Evolutionary conservation across 371 early-diverging fungal species (phyloP).

Genomic region (Furculomyces boomerangus): DNA sequence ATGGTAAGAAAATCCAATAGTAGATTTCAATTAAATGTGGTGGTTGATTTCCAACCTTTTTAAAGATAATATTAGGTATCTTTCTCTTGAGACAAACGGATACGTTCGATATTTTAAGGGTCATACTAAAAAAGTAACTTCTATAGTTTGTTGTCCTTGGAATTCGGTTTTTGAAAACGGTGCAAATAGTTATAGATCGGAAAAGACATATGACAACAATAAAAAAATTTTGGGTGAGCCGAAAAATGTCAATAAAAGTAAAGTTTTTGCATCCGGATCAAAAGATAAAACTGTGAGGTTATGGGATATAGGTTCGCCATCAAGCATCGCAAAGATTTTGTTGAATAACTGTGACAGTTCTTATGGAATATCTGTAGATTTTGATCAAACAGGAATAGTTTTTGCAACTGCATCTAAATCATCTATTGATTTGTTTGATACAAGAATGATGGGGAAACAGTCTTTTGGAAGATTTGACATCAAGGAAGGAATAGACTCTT

Average conservation of each 20-base stretch:
- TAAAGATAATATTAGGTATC: conserved; percentile 62
- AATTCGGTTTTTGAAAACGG: background rate
- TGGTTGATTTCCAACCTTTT: background rate
- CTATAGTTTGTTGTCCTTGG: conserved; percentile 7
- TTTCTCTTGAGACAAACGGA: conserved; percentile 82
- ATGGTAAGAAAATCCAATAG: too few species aligned
- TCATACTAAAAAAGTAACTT: conserved; percentile 35
- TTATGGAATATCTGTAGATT: conserved; percentile 35
- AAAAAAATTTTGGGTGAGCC: background rate
- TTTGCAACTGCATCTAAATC: conserved; percentile 48
- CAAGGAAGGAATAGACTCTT: background rate
- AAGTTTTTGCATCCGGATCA: conserved; percentile 14
- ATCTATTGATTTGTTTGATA: conserved; percentile 47
- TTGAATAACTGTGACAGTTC: conserved; percentile 15
- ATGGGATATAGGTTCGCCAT: conserved; percentile 11
- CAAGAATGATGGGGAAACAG: conserved; percentile 34
- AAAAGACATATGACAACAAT: background rate
- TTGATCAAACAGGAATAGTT: conserved; percentile 63
- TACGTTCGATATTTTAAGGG: conserved; percentile 82
- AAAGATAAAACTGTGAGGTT: conserved; percentile 21
- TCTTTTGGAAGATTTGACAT: conserved; percentile 5
- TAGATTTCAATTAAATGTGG: too few species aligned
- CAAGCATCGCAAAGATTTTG: background rate
- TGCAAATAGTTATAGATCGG: background rate
- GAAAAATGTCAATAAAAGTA: background rate